Evolutionary conservation across 306 rosid genomes (phyloP).

Genomic region (Inga leiocalycina): DNA sequence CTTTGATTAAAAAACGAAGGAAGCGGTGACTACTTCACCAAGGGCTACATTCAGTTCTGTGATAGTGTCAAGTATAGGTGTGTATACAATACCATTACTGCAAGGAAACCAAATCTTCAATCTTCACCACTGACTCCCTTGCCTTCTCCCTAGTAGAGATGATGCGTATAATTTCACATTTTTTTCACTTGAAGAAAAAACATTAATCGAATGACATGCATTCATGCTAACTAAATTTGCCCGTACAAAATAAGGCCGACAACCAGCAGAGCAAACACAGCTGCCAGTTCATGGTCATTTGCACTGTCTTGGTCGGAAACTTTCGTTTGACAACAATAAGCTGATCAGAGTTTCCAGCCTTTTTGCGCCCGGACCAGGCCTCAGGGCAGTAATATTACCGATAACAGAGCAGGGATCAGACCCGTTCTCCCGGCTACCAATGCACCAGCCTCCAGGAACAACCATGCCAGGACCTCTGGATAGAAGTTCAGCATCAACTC

Average conservation of each 20-base stretch:
- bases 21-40: conserved; percentile 22
- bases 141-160: conserved; percentile 36
- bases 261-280: conserved; percentile 32
- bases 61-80: conserved; percentile 30
- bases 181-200: conserved; percentile 38
- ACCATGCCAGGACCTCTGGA: conserved; percentile 49
- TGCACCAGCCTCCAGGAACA: conserved; percentile 81
- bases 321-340: conserved; percentile 55
- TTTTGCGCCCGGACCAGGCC: conserved; percentile 66
- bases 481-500: conserved; percentile 60
- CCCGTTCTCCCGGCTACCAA: conserved; percentile 60
- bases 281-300: conserved; percentile 34
- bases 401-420: conserved; percentile 64
- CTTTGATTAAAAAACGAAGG: background rate
- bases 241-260: conserved; percentile 40
- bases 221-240: conserved; percentile 42
- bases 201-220: conserved; percentile 35
- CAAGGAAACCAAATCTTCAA: background rate
- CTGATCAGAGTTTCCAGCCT: conserved; percentile 56
- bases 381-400: conserved; percentile 51
- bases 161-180: conserved; percentile 44
- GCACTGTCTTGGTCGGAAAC: conserved; percentile 74
- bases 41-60: conserved; percentile 38
- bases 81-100: conserved; percentile 46
- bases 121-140: conserved; percentile 34